Base-by-base conservation (phyloP, 2,329 filamentous ascomycete genomes). In the Colletotrichum tamarilloi region DNA sequence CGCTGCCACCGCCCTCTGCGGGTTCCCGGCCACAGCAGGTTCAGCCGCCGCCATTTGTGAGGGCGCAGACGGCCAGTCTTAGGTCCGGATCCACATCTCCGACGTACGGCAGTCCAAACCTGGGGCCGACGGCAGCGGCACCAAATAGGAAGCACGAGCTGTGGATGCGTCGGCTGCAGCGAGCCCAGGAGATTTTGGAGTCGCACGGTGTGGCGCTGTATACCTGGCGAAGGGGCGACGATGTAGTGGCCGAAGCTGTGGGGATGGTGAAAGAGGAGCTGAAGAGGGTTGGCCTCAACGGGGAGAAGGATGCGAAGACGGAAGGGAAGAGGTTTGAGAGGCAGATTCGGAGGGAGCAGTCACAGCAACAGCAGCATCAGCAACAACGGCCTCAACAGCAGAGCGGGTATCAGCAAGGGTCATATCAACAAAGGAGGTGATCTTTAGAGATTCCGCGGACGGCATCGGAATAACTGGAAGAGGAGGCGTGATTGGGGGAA, bases 211-310 rank as follows among this genome's bases (percentile, higher is more conserved):
- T 97, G 1, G 84, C 88, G 75, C 80, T 97, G 46, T 90, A 93
- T 75, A 94, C 89, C 24, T 97, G 94, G 94, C 87, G 92, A 55
- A 88, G 88, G 12, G 94, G 94, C 0, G 85, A 87, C 32, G 94
- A 97, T 83, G 92, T 94, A 8, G 85, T 90, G 68, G 85, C 85
- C 1, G 92, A 94, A 80, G 91, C 92, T 3, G 86, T 91, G 66
- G 89, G 86, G 16, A 87, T 95, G 71, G 89, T 95, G 4, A 87
- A 87, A 80, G 85, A 87, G 73, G 87, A 87, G 35, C 77, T 90
- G 78, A 82, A 78, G 69, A 83, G 86, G 46, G 82, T 88, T 80
- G 82, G 79, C 12, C 46, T 57, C 14, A 58, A 53, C 6, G 77
- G 76, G 30, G 68, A 74, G 64, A 75, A 71, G 72, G 72, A 70